Percentiles rank a stretch among this genome's conserved stretches.
Evolutionary conservation across 2,329 filamentous ascomycete genomes (phyloP).

Genomic region (Aspergillus intermedius): DNA sequence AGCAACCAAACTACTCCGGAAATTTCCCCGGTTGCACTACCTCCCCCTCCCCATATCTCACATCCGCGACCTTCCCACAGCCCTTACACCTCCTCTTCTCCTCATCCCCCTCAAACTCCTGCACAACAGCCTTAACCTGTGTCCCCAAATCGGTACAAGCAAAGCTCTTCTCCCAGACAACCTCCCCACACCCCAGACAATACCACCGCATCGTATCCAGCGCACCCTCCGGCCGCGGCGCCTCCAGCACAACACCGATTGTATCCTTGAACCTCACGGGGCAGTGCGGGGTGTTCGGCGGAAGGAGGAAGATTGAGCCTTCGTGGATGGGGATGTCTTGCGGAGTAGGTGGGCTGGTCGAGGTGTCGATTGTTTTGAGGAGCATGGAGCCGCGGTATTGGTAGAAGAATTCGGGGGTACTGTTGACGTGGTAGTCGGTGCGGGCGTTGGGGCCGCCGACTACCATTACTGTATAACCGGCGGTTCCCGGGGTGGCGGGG

Average conservation of each 20-base stretch:
- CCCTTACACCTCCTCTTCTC: conserved; percentile 65
- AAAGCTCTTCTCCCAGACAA: conserved; percentile 82
- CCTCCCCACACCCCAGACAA: conserved; percentile 61
- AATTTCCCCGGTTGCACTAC: conserved; percentile 37
- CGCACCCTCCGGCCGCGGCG: conserved; percentile 62
- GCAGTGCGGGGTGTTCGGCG: conserved; percentile 92
- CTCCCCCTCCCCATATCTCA: conserved; percentile 35
- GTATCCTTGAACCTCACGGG: conserved; percentile 89
- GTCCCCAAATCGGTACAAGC: conserved; percentile 85
- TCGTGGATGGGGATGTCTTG: conserved; percentile 83
- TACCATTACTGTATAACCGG: conserved; percentile 86
- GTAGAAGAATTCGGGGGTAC: conserved; percentile 96
- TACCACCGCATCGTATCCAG: conserved; percentile 88
- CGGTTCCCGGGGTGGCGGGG: conserved; percentile 58
- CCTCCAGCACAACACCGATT: conserved; percentile 89
- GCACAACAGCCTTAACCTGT: conserved; percentile 88
- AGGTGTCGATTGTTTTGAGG: conserved; percentile 75
- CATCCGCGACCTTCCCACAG: conserved; percentile 69
- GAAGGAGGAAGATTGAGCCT: conserved; percentile 88
- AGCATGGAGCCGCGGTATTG: conserved; percentile 91
- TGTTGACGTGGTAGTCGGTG: conserved; percentile 98
- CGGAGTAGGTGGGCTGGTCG: conserved; percentile 52
- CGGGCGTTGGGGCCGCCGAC: conserved; percentile 93
- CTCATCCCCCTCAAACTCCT: conserved; percentile 66
- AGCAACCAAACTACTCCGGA: conserved; percentile 15